A percentile compares a stretch with the other conserved stretches of the same genome.
phyloP scores from a whole-genome alignment of 257 asterid genomes.

The Solanum etuberosum region DNA sequence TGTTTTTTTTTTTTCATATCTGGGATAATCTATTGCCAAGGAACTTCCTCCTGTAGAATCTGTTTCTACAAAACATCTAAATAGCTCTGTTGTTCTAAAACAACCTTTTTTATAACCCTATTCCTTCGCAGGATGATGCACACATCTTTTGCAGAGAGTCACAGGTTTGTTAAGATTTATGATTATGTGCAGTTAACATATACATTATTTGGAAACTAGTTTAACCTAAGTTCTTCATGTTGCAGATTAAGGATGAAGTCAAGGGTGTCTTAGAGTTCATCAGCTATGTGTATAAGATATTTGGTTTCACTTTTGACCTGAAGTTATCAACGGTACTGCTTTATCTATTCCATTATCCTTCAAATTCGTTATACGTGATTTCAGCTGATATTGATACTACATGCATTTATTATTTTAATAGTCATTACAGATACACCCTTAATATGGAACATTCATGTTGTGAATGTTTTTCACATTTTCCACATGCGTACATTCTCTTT shows the following conservation, averaged over 20 bases:
- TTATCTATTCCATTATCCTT: neutral
- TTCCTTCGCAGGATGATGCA: conserved; percentile 84
- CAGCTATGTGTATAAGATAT: conserved; percentile 50
- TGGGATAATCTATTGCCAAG: neutral
- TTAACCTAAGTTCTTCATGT: conserved; percentile 9
- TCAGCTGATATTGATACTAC: neutral
- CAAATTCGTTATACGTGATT: neutral
- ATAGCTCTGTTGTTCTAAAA: neutral
- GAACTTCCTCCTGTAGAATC: neutral
- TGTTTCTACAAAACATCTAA: neutral
- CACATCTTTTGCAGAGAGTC: conserved; percentile 98
- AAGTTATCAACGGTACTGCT: conserved; percentile 84
- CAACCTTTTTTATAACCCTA: conserved; percentile 9
- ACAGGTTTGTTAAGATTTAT: conserved; percentile 43
- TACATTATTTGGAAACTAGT: neutral
- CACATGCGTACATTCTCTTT: neutral
- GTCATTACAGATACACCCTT: neutral
- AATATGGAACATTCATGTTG: neutral
- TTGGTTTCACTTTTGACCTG: conserved; percentile 94
- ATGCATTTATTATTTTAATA: neutral
- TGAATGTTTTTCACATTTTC: neutral
- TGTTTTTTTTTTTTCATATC: neutral
- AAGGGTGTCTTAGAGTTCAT: conserved; percentile 78
- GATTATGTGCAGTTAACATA: neutral
- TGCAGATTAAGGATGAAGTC: conserved; percentile 93